These are phyloP conservation scores for Physaria fendleri DNA, from an alignment of 345 rosid species.

Conservation along the genomic window DNA sequence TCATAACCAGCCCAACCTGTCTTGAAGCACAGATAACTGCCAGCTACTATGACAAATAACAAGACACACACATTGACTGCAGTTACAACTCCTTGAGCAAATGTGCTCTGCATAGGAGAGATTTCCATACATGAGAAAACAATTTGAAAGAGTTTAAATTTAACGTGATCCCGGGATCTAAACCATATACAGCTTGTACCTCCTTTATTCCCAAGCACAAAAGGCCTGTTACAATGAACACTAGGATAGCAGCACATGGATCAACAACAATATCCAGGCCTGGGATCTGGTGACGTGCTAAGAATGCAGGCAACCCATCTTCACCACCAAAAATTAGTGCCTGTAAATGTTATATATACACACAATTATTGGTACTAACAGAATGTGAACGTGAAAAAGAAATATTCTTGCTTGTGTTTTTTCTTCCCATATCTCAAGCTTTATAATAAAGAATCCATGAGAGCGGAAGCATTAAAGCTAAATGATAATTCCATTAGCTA, in stretches of 20 bases:
- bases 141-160: background rate
- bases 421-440: too few species aligned
- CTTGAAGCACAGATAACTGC: slow-evolving; percentile 78
- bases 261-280: slow-evolving; percentile 79
- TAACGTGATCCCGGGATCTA: background rate
- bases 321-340: slow-evolving; percentile 88
- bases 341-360: too few species aligned
- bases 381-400: too few species aligned
- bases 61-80: slow-evolving; percentile 70
- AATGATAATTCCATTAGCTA: background rate
- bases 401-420: too few species aligned
- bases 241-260: slow-evolving; percentile 84
- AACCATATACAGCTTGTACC: slow-evolving; percentile 36
- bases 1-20: slow-evolving; percentile 92
- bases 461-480: background rate
- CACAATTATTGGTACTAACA: too few species aligned
- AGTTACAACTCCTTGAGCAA: slow-evolving; percentile 78
- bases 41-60: slow-evolving; percentile 79
- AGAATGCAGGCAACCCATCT: slow-evolving; percentile 58
- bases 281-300: slow-evolving; percentile 83
- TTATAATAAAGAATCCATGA: too few species aligned
- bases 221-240: slow-evolving; percentile 75
- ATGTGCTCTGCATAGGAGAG: slow-evolving; percentile 60
- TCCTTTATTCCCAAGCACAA: slow-evolving; percentile 95
- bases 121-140: background rate